phyloP scores from a whole-genome alignment of 495 filamentous ascomycete genomes.

The Neurospora sublineolata region DNA sequence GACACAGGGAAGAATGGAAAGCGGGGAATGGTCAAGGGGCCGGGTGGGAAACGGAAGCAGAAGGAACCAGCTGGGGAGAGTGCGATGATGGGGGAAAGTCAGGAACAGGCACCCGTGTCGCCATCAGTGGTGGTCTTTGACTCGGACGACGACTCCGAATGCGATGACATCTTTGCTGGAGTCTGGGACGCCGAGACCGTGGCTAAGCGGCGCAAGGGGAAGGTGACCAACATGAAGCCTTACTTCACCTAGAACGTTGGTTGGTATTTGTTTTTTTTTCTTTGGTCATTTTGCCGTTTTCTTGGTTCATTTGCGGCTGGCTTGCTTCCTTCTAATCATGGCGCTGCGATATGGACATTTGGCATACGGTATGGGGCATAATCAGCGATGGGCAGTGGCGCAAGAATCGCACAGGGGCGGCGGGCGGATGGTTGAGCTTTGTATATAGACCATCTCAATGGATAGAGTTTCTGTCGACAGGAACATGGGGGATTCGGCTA shows the following conservation, averaged over 20 bases:
- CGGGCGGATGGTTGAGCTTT: neutral
- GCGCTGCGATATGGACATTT: neutral
- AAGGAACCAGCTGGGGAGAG: neutral
- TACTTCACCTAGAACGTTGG: neutral
- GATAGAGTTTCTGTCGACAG: neutral
- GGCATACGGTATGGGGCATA: neutral
- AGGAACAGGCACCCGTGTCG: neutral
- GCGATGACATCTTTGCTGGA: conserved; percentile 83
- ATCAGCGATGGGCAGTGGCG: neutral
- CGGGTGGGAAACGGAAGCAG: neutral
- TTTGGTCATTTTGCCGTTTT: neutral
- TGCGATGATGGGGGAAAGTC: neutral
- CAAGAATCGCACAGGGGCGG: neutral
- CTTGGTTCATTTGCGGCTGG: neutral
- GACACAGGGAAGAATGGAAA: neutral
- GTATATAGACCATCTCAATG: neutral
- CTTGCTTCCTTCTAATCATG: neutral
- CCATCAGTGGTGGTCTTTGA: conserved; percentile 57
- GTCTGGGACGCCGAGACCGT: conserved; percentile 69
- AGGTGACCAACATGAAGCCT: conserved; percentile 21
- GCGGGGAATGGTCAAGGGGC: neutral
- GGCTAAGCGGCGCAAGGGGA: conserved; percentile 49
- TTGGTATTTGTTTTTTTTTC: neutral
- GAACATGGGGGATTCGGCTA: neutral
- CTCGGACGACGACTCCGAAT: conserved; percentile 87